phyloP scores from a whole-genome alignment of 495 filamentous ascomycete species.

The Trichoderma gamsii region DNA sequence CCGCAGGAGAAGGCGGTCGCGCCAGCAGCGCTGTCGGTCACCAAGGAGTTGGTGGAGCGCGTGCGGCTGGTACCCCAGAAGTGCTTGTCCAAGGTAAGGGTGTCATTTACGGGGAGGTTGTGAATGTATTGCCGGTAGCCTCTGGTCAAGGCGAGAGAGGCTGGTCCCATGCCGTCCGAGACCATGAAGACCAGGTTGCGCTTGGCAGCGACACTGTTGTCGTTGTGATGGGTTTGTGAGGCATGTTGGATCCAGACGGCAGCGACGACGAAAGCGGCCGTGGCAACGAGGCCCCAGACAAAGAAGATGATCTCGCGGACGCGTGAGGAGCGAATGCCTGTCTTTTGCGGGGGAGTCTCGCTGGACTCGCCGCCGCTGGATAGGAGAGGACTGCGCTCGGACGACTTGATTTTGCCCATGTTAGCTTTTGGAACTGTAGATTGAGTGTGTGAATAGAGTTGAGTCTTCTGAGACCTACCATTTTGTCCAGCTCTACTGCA shows the following conservation, averaged over 20 bases:
- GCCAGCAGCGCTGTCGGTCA: conserved; percentile 92
- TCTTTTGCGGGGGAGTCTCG: neutral
- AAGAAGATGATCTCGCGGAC: conserved; percentile 63
- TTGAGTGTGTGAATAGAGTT: neutral
- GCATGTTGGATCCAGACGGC: conserved; percentile 67
- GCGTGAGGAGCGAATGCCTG: conserved; percentile 17
- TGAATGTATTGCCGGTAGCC: conserved; percentile 67
- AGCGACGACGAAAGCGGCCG: conserved; percentile 66
- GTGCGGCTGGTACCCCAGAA: conserved; percentile 86
- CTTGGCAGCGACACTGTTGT: conserved; percentile 48
- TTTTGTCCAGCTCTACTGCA: neutral
- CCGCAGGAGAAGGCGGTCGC: conserved; percentile 94
- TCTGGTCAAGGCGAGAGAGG: conserved; percentile 77
- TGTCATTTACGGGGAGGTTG: conserved; percentile 61
- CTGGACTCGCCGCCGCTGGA: neutral
- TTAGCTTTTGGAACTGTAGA: neutral
- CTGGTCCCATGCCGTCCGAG: conserved; percentile 95
- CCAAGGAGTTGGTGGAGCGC: conserved; percentile 68
- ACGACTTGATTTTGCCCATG: conserved; percentile 4
- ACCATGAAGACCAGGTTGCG: conserved; percentile 98
- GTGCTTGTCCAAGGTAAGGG: conserved; percentile 73
- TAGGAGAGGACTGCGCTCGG: conserved; percentile 16
- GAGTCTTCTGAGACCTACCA: neutral
- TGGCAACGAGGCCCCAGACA: conserved; percentile 84
- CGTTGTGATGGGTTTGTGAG: conserved; percentile 34